A percentile compares a stretch with the other conserved stretches of the same genome.
phyloP scores from a whole-genome alignment of 805 yeast species.

The Saccharomycopsis babjevae region DNA sequence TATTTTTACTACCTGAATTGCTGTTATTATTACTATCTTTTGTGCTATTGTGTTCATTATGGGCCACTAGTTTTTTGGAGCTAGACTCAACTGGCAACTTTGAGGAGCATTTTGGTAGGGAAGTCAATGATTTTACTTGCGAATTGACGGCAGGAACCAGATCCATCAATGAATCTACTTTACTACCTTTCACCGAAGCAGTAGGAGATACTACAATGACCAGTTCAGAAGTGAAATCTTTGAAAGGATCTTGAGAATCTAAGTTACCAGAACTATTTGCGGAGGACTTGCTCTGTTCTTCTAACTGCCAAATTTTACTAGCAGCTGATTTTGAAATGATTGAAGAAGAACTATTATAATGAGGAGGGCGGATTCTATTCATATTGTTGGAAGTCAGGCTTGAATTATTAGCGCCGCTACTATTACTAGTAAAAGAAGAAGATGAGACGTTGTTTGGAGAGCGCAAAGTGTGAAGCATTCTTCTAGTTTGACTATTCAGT shows the following conservation, averaged over 20 bases:
- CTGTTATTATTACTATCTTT: neutral
- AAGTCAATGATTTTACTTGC: neutral
- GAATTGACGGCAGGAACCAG: neutral
- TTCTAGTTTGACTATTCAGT: conserved; percentile 18
- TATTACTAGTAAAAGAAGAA: neutral
- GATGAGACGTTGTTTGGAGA: conserved; percentile 16
- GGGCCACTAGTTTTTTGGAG: neutral
- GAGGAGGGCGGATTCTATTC: conserved; percentile 5
- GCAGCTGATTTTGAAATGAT: conserved; percentile 25
- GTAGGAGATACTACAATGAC: neutral
- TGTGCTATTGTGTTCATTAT: neutral
- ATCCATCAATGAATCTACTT: neutral
- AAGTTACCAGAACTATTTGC: neutral
- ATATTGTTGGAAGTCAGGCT: neutral
- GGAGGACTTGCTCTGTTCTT: conserved; percentile 4
- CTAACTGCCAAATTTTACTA: conserved; percentile 18
- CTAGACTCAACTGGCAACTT: neutral
- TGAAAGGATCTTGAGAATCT: conserved; percentile 5
- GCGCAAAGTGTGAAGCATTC: conserved; percentile 29
- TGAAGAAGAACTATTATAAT: conserved; percentile 17
- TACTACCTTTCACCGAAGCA: neutral
- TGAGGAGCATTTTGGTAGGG: neutral
- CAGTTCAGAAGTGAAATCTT: conserved; percentile 11
- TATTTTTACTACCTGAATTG: neutral
- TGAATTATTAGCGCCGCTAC: conserved; percentile 11